Evolutionary conservation across 495 filamentous ascomycete genomes (phyloP).

Genomic region (Aspergillus asperescens): DNA sequence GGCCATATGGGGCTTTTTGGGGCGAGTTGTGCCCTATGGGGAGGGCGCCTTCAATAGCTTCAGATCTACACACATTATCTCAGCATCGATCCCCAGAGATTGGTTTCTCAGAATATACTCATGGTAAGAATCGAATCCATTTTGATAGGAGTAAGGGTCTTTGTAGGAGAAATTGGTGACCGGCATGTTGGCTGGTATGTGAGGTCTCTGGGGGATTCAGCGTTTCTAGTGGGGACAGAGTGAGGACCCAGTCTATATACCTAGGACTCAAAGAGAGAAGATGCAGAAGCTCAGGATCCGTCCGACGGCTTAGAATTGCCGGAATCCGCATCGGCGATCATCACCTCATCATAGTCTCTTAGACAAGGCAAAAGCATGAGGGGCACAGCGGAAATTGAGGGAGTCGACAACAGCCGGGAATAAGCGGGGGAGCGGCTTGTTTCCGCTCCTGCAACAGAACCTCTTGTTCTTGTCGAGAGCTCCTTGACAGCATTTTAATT

Average conservation of each 20-base stretch:
- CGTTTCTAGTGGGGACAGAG: background rate
- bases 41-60: slow-evolving; percentile 54
- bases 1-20: slow-evolving; percentile 75
- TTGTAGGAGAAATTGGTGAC: slow-evolving; percentile 49
- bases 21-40: slow-evolving; percentile 77
- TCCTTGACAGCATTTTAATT: background rate
- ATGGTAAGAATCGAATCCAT: slow-evolving; percentile 56
- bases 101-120: slow-evolving; percentile 36
- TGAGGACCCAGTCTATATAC: background rate
- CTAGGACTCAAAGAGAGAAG: background rate
- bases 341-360: slow-evolving; percentile 1
- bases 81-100: background rate
- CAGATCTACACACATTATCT: slow-evolving; percentile 28
- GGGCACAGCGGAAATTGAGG: slow-evolving; percentile 18
- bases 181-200: slow-evolving; percentile 41
- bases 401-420: slow-evolving; percentile 14
- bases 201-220: background rate
- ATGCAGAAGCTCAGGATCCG: background rate
- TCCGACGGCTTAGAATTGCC: background rate
- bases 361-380: background rate
- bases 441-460: slow-evolving; percentile 27
- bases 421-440: slow-evolving; percentile 27
- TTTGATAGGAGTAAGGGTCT: slow-evolving; percentile 55
- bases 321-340: background rate
- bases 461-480: background rate